Percentiles rank a stretch among this genome's conserved stretches.
These are phyloP conservation scores for Malassezia vespertilionis DNA, from an alignment of 1,284 basidiomycete species.

Conservation along the genomic window DNA sequence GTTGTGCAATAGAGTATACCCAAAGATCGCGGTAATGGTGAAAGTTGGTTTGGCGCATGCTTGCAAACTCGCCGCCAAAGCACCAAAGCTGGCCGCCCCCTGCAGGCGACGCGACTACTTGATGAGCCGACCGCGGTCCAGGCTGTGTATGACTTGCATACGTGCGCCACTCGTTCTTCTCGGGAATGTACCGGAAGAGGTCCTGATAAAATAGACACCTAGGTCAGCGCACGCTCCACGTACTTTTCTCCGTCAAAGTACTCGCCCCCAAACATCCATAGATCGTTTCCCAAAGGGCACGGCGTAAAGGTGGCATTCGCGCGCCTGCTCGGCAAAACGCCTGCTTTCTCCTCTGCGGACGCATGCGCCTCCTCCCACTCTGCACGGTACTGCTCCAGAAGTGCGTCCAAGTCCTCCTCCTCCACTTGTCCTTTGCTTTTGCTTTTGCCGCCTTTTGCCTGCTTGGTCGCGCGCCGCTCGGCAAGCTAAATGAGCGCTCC, in stretches of 20 bases:
- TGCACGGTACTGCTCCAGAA: slow-evolving; percentile 33
- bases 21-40: slow-evolving; percentile 70
- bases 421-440: slow-evolving; percentile 29
- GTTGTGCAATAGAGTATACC: slow-evolving; percentile 36
- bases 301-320: slow-evolving; percentile 44
- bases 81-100: slow-evolving; percentile 46
- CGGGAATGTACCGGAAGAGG: slow-evolving; percentile 40
- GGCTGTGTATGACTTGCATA: slow-evolving; percentile 40
- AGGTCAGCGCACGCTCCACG: neutral
- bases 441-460: slow-evolving; percentile 24
- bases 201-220: slow-evolving; percentile 42
- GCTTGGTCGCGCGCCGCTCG: slow-evolving; percentile 35
- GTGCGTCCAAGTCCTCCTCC: slow-evolving; percentile 43
- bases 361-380: slow-evolving; percentile 42
- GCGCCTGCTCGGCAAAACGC: slow-evolving; percentile 30
- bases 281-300: slow-evolving; percentile 42
- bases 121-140: slow-evolving; percentile 43
- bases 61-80: slow-evolving; percentile 53
- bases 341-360: slow-evolving; percentile 33
- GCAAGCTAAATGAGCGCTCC: slow-evolving; percentile 19
- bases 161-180: slow-evolving; percentile 39
- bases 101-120: slow-evolving; percentile 35
- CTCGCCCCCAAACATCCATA: slow-evolving; percentile 46
- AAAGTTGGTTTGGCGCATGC: slow-evolving; percentile 71
- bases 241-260: slow-evolving; percentile 44